Evolutionary conservation across 2,329 filamentous ascomycete species (phyloP).

Genomic region (Fusarium keratoplasticum): DNA sequence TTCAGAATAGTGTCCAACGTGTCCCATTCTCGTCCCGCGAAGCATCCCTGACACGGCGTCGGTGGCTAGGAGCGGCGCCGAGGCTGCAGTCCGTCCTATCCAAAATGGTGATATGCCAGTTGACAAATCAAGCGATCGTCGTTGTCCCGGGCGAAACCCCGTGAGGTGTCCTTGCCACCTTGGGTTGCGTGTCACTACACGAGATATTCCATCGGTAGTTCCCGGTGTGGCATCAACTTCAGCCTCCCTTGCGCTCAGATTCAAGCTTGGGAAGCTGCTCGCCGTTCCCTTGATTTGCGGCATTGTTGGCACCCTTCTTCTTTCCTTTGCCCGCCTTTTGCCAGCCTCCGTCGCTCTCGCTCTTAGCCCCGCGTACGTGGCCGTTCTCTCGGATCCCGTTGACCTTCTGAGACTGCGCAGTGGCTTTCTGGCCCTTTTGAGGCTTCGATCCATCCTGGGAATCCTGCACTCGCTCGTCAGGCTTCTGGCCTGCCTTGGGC

Average conservation of each 20-base stretch:
- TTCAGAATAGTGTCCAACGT: constrained; percentile 44
- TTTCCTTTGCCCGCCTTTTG: constrained; percentile 66
- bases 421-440: constrained; percentile 44
- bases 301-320: constrained; percentile 59
- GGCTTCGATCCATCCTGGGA: constrained; percentile 34
- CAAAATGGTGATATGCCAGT: constrained; percentile 36
- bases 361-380: constrained; percentile 65
- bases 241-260: constrained; percentile 73
- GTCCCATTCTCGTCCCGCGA: constrained; percentile 9
- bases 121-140: constrained; percentile 19
- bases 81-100: constrained; percentile 32
- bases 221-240: constrained; percentile 26
- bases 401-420: constrained; percentile 45
- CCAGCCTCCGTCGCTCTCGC: constrained; percentile 67
- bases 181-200: not conserved
- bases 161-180: not conserved
- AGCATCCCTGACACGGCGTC: constrained; percentile 15
- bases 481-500: constrained; percentile 40
- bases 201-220: constrained; percentile 10
- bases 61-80: constrained; percentile 20
- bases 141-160: not conserved
- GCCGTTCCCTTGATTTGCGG: constrained; percentile 51
- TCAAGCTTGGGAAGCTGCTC: constrained; percentile 70
- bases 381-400: constrained; percentile 63
- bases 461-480: constrained; percentile 44